Conservation (phyloP, 2,329 filamentous ascomycete genomes). For the Sphaerulina vaccinii region DNA sequence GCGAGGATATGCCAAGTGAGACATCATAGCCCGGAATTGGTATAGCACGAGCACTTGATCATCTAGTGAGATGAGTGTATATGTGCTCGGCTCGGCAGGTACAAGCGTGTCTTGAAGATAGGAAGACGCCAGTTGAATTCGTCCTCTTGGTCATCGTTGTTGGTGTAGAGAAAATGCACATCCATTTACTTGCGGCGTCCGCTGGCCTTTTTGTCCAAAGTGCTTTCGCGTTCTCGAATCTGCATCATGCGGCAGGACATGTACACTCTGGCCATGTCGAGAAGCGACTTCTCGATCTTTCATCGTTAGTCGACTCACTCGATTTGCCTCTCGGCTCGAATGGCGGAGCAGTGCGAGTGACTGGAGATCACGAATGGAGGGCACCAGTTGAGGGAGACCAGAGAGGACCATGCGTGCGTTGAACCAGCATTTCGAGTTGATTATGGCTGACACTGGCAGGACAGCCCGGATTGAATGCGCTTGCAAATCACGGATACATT, state of each 20-base stretch:
- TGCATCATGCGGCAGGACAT: background rate
- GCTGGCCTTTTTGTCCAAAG: constrained; percentile 1
- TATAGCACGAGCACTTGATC: background rate
- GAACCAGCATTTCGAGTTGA: background rate
- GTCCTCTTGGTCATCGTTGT: constrained; percentile 15
- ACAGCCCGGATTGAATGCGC: constrained; percentile 13
- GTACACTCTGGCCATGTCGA: background rate
- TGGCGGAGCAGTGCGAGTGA: background rate
- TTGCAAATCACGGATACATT: constrained; percentile 27
- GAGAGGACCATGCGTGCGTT: constrained; percentile 15
- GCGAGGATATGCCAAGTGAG: background rate
- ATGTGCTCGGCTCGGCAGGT: too few species aligned
- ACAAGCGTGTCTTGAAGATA: background rate
- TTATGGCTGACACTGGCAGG: constrained; percentile 3
- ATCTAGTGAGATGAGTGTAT: background rate
- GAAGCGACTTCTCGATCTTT: constrained; percentile 7
- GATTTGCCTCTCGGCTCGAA: constrained; percentile 4
- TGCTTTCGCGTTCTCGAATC: constrained; percentile 9
- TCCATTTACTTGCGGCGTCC: constrained; percentile 1
- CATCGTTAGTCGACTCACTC: too few species aligned
- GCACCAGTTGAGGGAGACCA: constrained; percentile 18
- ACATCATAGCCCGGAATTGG: background rate
- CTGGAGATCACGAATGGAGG: constrained; percentile 12
- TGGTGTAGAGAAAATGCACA: constrained; percentile 12
- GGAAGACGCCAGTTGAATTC: constrained; percentile 17